Conservation (phyloP, 768 basidiomycete genomes). For the Nevesoporus exiguus region DNA sequence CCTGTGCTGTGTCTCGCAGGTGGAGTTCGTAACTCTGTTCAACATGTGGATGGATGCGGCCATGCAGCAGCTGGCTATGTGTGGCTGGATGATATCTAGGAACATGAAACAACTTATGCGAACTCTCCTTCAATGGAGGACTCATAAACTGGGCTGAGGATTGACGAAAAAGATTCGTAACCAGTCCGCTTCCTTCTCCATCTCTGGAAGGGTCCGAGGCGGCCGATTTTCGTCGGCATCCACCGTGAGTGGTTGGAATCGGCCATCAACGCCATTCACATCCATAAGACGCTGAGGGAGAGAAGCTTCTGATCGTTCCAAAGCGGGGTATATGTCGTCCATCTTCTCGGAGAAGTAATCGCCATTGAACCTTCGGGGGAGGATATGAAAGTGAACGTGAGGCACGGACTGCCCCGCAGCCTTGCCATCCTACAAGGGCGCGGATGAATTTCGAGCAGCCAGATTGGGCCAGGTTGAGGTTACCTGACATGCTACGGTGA, state of each 20-base stretch:
- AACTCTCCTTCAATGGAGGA: background rate
- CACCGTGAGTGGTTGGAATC: slow-evolving; percentile 45
- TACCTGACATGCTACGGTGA: slow-evolving; percentile 92
- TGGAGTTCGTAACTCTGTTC: slow-evolving; percentile 13
- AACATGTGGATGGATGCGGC: slow-evolving; percentile 37
- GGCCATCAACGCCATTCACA: slow-evolving; percentile 13
- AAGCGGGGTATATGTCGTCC: slow-evolving; percentile 75
- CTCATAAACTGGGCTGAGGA: background rate
- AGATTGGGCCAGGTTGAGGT: slow-evolving; percentile 2
- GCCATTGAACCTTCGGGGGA: slow-evolving; percentile 73
- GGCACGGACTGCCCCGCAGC: slow-evolving; percentile 70
- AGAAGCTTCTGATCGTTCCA: slow-evolving; percentile 62
- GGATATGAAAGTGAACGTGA: slow-evolving; percentile 94
- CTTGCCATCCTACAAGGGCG: slow-evolving; percentile 63
- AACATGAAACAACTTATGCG: background rate
- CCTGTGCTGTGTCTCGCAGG: slow-evolving; percentile 43
- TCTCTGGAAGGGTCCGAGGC: slow-evolving; percentile 66
- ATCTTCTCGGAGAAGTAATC: slow-evolving; percentile 62
- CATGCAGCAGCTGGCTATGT: slow-evolving; percentile 34
- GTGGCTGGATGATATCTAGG: slow-evolving; percentile 34
- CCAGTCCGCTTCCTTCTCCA: slow-evolving; percentile 78
- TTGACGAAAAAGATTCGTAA: slow-evolving; percentile 51
- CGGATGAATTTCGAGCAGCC: slow-evolving; percentile 1
- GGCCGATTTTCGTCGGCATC: slow-evolving; percentile 67
- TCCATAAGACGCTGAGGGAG: slow-evolving; percentile 40